These are phyloP conservation scores for Phytophthora colocasiae DNA, from an alignment of 352 stramenopile species.

Conservation along the genomic window DNA sequence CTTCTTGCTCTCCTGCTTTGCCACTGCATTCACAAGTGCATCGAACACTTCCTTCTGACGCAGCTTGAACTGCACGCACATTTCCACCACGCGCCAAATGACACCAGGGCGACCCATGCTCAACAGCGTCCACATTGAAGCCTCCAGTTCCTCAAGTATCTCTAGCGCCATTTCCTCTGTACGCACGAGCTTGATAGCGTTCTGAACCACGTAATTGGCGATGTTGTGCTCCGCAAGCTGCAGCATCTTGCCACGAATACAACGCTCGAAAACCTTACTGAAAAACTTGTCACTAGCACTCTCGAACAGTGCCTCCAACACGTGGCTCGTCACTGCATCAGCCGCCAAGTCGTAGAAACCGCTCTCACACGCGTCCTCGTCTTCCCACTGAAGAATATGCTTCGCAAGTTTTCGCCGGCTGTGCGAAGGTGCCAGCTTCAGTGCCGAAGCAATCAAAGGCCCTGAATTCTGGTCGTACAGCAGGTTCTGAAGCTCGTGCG, in stretches of 20 bases:
- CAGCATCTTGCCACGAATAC: conserved; percentile 64
- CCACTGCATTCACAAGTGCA: conserved; percentile 61
- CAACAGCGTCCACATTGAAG: conserved; percentile 73
- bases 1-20: conserved; percentile 86
- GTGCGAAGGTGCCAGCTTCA: conserved; percentile 66
- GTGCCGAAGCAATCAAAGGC: conserved; percentile 65
- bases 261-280: conserved; percentile 67
- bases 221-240: conserved; percentile 79
- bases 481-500: conserved; percentile 60
- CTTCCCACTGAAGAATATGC: conserved; percentile 77
- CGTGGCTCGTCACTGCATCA: conserved; percentile 80
- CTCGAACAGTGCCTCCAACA: conserved; percentile 72
- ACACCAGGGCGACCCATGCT: conserved; percentile 75
- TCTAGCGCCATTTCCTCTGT: conserved; percentile 50
- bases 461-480: conserved; percentile 82
- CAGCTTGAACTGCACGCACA: conserved; percentile 70
- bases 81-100: conserved; percentile 80
- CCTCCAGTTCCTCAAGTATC: conserved; percentile 66
- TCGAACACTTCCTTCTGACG: conserved; percentile 62
- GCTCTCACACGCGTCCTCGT: conserved; percentile 54
- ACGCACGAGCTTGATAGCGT: conserved; percentile 65
- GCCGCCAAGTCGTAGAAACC: conserved; percentile 75
- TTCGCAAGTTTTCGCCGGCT: conserved; percentile 60
- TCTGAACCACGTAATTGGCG: conserved; percentile 86
- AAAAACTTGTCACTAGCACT: conserved; percentile 76